Evolutionary conservation across 371 early-diverging fungal genomes (phyloP).

Genomic region (Actinomortierella wolfii): DNA sequence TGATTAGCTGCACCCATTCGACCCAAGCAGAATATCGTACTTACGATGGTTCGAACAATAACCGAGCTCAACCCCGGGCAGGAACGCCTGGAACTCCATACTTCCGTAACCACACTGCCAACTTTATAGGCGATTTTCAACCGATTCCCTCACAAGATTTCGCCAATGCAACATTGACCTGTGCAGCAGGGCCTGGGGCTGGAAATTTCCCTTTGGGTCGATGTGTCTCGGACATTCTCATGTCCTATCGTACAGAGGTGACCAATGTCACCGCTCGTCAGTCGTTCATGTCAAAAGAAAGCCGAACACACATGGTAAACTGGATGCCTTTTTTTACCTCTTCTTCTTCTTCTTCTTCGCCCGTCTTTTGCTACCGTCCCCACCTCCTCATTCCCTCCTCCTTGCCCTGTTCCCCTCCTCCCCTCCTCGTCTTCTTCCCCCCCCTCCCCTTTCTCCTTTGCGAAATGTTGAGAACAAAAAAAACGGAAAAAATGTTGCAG

Average conservation of each 20-base stretch:
- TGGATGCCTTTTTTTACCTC: too few relatives aligned
- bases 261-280: background rate
- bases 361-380: too few relatives aligned
- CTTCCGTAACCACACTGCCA: background rate
- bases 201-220: background rate
- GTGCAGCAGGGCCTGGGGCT: background rate
- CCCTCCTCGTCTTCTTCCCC: too few relatives aligned
- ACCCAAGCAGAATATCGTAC: background rate
- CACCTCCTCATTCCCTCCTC: too few relatives aligned
- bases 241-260: too few relatives aligned
- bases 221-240: background rate
- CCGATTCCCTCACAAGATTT: background rate
- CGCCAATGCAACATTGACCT: background rate
- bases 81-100: constrained; percentile 1
- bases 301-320: background rate
- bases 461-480: too few relatives aligned
- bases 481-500: too few relatives aligned
- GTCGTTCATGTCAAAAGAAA: background rate
- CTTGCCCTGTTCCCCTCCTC: too few relatives aligned
- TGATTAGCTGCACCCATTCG: too few relatives aligned
- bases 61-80: background rate
- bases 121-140: background rate
- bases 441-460: too few relatives aligned
- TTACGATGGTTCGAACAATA: constrained; percentile 3
- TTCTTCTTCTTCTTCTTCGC: too few relatives aligned